Base-by-base conservation (phyloP, 108 stramenopile species). In the Nitzschia palea region DNA sequence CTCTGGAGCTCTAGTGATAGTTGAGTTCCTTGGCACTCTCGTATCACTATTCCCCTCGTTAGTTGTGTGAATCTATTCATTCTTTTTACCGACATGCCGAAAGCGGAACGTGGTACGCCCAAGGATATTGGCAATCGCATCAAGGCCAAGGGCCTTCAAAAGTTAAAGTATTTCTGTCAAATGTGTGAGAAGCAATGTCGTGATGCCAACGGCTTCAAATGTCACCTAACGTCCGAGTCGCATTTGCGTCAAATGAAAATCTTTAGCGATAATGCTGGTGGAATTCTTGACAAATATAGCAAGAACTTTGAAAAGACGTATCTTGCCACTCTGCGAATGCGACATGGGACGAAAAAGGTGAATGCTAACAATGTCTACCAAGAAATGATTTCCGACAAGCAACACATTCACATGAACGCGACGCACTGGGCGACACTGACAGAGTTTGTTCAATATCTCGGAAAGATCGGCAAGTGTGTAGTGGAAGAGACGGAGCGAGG, bases 331-430 rank as follows among this genome's bases (percentile, higher is more conserved):
- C 74, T 99, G 27, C 82, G 84, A 9, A 84, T 94, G 54, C 70
- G 94, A 10, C 97, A 97, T 51, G 91, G 95, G 9, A 96, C 95
- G 36, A 94, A 95, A 79, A 67, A 90, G 30, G 91, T 97, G 52
- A 85, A 93, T 45, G 97, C 99, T 57, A 98, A 98, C 69, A 82
- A 92, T 62, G 97, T 98, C 10, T 99, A 99, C 76, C 97, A 98
- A 76, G 97, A 99, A 81, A 81, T 97, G 55, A 99, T 99, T 78
- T 80, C 82, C 34, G 96, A 99, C 76, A 92, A 92, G 77, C 77
- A 94, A 60, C 99, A 99, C 76, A 82, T 98, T 35, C 99, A 99
- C 81, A 99, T 99, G 99, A 99, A 99, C 74, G 81, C 97, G 0
- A 99, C 99, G 5, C 80, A 88, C 48, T 99, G 98, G 98, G 83